Evolutionary conservation across 495 filamentous ascomycete species (phyloP).

Genomic region (Neurospora sp.): DNA sequence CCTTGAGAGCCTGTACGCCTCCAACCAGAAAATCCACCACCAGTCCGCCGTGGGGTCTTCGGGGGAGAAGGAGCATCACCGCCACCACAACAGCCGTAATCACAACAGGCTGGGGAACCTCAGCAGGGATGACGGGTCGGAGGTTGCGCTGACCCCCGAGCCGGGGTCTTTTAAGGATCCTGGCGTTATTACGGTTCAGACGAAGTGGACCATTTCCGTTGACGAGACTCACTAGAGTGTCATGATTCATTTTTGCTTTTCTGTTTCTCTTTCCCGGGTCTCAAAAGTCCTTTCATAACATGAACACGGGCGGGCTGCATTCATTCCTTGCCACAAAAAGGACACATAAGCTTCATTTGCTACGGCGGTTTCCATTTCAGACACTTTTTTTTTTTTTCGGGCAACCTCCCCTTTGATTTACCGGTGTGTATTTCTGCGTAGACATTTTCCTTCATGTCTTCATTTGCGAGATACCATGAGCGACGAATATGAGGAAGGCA

Average conservation of each 20-base stretch:
- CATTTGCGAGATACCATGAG: background rate
- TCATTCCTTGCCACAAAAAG: background rate
- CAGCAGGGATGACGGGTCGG: slow-evolving; percentile 9
- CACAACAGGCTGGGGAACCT: background rate
- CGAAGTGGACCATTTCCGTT: slow-evolving; percentile 12
- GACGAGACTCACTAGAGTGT: background rate
- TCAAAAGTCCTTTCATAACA: background rate
- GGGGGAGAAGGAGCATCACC: background rate
- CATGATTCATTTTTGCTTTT: background rate
- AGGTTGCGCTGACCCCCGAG: slow-evolving; percentile 3
- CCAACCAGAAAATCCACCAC: slow-evolving; percentile 6
- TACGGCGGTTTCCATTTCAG: background rate
- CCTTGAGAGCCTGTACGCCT: slow-evolving; percentile 9
- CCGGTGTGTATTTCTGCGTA: background rate
- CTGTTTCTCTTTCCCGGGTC: background rate
- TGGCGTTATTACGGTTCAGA: slow-evolving; percentile 11
- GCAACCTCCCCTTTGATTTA: background rate
- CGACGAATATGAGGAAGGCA: background rate
- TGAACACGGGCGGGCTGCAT: background rate
- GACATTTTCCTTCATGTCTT: background rate
- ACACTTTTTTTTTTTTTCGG: background rate
- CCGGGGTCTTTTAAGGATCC: background rate
- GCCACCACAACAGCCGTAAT: background rate
- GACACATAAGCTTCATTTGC: background rate
- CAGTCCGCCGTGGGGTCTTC: slow-evolving; percentile 3